A percentile compares a stretch with the other conserved stretches of the same genome.
Evolutionary conservation across 768 basidiomycete genomes (phyloP).

Genomic region (Leccinum obscurum): DNA sequence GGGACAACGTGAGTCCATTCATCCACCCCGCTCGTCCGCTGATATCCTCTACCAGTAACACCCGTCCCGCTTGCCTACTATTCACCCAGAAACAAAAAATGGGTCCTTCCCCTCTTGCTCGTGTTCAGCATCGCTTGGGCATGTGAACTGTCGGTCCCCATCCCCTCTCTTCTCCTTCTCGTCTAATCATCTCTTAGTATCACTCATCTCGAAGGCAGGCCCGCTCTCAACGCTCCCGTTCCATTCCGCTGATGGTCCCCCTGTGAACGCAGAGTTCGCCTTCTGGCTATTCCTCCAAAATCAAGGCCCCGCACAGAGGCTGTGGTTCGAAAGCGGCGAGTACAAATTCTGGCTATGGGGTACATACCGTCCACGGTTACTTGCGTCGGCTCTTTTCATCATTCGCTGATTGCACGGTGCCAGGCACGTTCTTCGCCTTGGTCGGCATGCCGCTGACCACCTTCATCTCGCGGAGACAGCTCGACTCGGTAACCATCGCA

Average conservation of each 20-base stretch:
- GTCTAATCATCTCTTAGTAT: constrained; percentile 42
- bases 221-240: no score
- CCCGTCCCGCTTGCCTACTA: constrained; percentile 60
- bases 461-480: constrained; percentile 54
- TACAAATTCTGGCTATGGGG: constrained; percentile 72
- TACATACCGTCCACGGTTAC: constrained; percentile 26
- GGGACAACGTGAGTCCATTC: constrained; percentile 13
- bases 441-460: constrained; percentile 73
- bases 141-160: constrained; percentile 59
- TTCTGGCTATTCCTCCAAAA: constrained; percentile 85
- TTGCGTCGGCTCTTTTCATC: background rate
- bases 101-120: constrained; percentile 71
- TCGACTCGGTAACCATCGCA: constrained; percentile 49
- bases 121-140: constrained; percentile 73
- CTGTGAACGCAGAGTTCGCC: constrained; percentile 52
- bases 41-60: constrained; percentile 40
- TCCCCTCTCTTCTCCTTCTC: background rate
- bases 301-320: constrained; percentile 66
- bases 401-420: constrained; percentile 14
- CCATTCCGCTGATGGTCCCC: background rate
- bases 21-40: background rate
- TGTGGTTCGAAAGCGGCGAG: constrained; percentile 83
- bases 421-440: constrained; percentile 65
- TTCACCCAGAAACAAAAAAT: constrained; percentile 42
- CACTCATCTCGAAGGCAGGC: constrained; percentile 76